Base-by-base conservation (phyloP, 257 asterid genomes). In the Datura wrightii region DNA sequence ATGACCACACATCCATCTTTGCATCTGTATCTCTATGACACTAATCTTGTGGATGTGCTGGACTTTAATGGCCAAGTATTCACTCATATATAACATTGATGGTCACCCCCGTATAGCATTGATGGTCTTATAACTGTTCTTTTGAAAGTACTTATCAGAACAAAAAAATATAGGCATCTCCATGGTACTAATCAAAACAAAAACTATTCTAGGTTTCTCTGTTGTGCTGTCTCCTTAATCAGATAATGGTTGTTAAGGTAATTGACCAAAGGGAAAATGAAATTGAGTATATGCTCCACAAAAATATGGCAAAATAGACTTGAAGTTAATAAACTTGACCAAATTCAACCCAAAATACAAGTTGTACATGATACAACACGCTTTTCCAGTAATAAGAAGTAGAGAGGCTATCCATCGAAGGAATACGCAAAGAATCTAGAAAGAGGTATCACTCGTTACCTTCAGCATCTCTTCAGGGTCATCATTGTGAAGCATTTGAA, bases 381-480 rank as follows among this genome's bases (percentile, higher is more conserved):
- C 19, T 24, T 74, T 24, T 50, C 63, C 82, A 50, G 63, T 1
- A 31, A 50, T 76, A 76, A 76, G 14, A 24, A 52, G 48, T 50
- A 52, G 8, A 76, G 62, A 50, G 46, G 46, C 59, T 2, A 52
- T 31, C 2, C 0, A 1, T 2, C 5, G 39, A 34, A 76, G 24
- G 46, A 4, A 52, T 76, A 76, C 31, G 63, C 82, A 31, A n/a
- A 76, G 2, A 76, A 76, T 76, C 82, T 37, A 24, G 82, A 76
- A 76, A 31, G 24, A 50, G 15, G 46, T 76, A 76, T 50, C 62
- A 76, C 81, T 82, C 52, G 86, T 85, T 87, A 97, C 99, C 97
- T 95, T 93, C 83, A 95, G 89, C 99, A 94, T 95, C 90, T 97
- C 98, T 86, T 94, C 97, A 37, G 95, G 95, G 85, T 95, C 94